Conservation (phyloP, 139 green algal genomes). For the Volvox reticuliferus region DNA sequence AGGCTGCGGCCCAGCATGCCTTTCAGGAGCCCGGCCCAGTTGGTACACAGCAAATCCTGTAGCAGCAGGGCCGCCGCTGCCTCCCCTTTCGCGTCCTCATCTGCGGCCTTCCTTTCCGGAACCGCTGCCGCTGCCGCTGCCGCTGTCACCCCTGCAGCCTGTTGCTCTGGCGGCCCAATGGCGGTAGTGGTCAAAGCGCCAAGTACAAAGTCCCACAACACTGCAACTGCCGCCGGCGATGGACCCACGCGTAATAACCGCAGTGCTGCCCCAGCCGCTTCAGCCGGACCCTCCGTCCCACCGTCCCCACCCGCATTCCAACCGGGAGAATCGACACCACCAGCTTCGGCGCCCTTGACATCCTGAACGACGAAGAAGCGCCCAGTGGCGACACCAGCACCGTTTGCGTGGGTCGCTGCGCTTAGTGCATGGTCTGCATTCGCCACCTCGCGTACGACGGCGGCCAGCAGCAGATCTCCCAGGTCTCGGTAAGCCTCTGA, state of each 20-base stretch:
- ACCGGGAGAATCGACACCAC: too few relatives aligned
- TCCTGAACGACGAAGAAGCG: too few relatives aligned
- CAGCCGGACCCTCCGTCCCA: background rate
- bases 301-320: background rate
- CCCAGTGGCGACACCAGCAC: too few relatives aligned
- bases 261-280: background rate
- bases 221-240: background rate
- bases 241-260: background rate
- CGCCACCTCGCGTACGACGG: background rate
- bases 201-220: background rate
- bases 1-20: background rate
- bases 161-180: background rate
- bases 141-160: background rate
- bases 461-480: background rate
- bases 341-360: too few relatives aligned
- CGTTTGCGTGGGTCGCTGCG: background rate
- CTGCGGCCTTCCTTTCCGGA: background rate
- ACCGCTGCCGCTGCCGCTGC: background rate
- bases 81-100: background rate
- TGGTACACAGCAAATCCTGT: slow-evolving; percentile 6
- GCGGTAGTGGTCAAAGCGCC: background rate
- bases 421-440: background rate
- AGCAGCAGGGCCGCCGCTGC: background rate
- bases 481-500: background rate
- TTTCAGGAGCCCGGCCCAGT: slow-evolving; percentile 19